Evolutionary conservation across 2,329 filamentous ascomycete species (phyloP).

Genomic region (Keithomyces neogunnii): DNA sequence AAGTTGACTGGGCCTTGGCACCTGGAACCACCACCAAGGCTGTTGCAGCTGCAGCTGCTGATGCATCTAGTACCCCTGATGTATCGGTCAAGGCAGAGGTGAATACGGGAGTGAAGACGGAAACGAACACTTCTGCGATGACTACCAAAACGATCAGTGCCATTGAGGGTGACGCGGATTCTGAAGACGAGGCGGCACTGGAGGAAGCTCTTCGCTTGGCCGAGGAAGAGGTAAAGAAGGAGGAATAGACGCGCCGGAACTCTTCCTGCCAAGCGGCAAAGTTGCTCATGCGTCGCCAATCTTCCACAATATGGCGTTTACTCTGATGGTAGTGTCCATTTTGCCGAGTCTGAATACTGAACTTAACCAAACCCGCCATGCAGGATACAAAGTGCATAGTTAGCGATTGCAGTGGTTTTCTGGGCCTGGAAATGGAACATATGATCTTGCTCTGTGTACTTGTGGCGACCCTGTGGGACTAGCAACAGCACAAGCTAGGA

Average conservation of each 20-base stretch:
- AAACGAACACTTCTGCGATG: constrained; percentile 5
- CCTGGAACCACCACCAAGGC: constrained; percentile 27
- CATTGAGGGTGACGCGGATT: constrained; percentile 20
- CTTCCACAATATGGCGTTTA: too few species aligned
- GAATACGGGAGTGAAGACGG: constrained; percentile 12
- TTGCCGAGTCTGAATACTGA: too few species aligned
- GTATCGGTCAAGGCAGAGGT: constrained; percentile 7
- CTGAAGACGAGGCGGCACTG: constrained; percentile 28
- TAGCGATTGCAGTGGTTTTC: too few species aligned
- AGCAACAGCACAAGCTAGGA: too few species aligned
- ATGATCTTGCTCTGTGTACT: too few species aligned
- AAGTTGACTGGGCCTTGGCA: constrained; percentile 74
- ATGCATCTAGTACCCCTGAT: constrained; percentile 13
- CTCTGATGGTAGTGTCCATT: too few species aligned
- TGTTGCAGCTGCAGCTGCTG: constrained; percentile 10
- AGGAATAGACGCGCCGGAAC: not conserved
- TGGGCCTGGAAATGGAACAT: too few species aligned
- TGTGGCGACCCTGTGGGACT: too few species aligned
- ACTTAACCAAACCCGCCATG: too few species aligned
- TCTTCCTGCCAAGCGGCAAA: too few species aligned
- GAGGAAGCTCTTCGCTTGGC: constrained; percentile 26
- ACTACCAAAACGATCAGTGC: not conserved
- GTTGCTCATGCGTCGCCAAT: too few species aligned
- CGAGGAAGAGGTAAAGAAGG: constrained; percentile 18
- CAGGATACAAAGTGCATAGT: too few species aligned